A percentile compares a stretch with the other conserved stretches of the same genome.
Evolutionary conservation across 169 alveolate species (phyloP).

Genomic region (Cryptosporidium viatorum): DNA sequence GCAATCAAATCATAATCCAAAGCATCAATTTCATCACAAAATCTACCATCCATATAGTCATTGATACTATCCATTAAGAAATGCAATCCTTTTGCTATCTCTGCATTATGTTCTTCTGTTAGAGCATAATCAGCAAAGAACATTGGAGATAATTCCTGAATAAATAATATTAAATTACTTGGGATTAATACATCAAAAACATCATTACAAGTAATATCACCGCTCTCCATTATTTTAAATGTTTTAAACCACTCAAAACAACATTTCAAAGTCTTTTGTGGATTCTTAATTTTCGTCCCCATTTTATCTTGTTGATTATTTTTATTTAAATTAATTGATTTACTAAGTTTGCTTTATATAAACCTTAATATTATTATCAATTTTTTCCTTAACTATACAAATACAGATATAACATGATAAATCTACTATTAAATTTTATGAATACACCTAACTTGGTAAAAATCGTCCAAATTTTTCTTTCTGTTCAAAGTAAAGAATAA

Average conservation of each 20-base stretch:
- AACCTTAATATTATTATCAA: background rate
- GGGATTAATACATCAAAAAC: slow-evolving; percentile 52
- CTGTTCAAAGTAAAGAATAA: background rate
- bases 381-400: background rate
- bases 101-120: slow-evolving; percentile 43
- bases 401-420: background rate
- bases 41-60: slow-evolving; percentile 67
- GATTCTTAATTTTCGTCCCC: slow-evolving; percentile 40
- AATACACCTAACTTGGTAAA: background rate
- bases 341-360: background rate
- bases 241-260: slow-evolving; percentile 75
- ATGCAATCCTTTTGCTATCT: slow-evolving; percentile 50
- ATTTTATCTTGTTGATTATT: background rate
- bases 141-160: slow-evolving; percentile 74
- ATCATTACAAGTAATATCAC: slow-evolving; percentile 35
- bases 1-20: slow-evolving; percentile 69
- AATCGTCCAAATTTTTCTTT: background rate
- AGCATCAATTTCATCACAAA: slow-evolving; percentile 63
- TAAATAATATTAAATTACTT: slow-evolving; percentile 44
- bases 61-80: slow-evolving; percentile 70
- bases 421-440: background rate
- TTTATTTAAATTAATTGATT: background rate
- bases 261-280: slow-evolving; percentile 37
- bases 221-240: slow-evolving; percentile 50
- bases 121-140: slow-evolving; percentile 55